Conservation (phyloP, 257 asterid species). For the Petrea volubilis region DNA sequence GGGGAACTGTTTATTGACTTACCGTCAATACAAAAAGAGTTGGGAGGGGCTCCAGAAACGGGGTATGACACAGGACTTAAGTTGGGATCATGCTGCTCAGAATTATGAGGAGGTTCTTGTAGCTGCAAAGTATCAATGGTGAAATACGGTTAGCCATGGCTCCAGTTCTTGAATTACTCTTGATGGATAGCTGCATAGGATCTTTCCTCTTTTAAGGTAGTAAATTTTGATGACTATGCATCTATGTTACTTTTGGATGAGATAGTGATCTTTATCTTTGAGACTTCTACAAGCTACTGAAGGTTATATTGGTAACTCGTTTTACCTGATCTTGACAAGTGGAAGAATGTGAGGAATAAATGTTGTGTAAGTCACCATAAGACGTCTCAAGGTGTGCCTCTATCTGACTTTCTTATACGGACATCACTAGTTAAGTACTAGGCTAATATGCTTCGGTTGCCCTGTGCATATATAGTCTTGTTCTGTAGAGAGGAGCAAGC, state of each 20-base stretch:
- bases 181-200: too few species aligned
- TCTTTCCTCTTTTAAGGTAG: too few species aligned
- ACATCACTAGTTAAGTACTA: too few species aligned
- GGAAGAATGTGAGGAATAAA: not conserved
- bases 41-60: constrained; percentile 94
- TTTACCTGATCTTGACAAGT: not conserved
- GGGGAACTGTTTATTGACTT: constrained; percentile 80
- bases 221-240: not conserved
- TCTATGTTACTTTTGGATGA: not conserved
- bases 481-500: too few species aligned
- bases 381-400: too few species aligned
- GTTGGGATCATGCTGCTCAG: constrained; percentile 93
- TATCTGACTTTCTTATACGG: not conserved
- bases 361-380: not conserved
- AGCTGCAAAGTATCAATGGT: constrained; percentile 96
- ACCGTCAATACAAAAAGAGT: constrained; percentile 66
- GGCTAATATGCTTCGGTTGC: too few species aligned
- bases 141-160: not conserved
- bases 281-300: too few species aligned
- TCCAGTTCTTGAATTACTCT: not conserved
- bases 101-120: constrained; percentile 83
- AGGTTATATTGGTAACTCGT: too few species aligned
- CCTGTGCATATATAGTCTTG: too few species aligned
- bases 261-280: not conserved
- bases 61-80: constrained; percentile 78